Base-by-base conservation (phyloP, 2,329 filamentous ascomycete genomes). In the Berkeleyomyces basicola region DNA sequence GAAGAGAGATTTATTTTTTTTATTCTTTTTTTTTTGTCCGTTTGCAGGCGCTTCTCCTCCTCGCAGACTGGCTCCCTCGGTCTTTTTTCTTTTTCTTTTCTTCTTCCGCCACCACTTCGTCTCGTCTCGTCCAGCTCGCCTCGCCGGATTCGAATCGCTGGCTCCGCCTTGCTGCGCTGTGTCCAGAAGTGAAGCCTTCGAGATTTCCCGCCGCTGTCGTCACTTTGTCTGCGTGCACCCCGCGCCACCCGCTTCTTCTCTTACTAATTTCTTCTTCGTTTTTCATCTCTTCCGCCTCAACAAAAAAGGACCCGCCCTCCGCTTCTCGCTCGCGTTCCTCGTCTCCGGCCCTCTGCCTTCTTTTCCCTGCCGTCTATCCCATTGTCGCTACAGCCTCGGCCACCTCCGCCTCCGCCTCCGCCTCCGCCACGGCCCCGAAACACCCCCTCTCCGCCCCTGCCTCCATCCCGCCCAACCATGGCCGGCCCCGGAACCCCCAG, bases 401-500 rank as follows among this genome's bases (percentile, higher is more conserved):
- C 23, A 2, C 23, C 31, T 58, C 60, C 7, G 49, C 5, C 39
- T 42, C 47, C 23, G 23, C 23, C 31, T 58, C 60, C 7, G 49
- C 5, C 39, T 42, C 47, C 40, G n/a, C n/a, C n/a, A n/a, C n/a
- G 23, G 9, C 60, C n/a, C 53, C 7, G 23, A 23, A 23, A 23
- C 58, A 33, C 23, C 16, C 44, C 3, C 43, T 31, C 7, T 16
- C 11, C 46, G 2, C 36, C n/a, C 33, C 23, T 14, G 16, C 10
- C 43, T n/a, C 23, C 59, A n/a, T 53, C 55, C 14, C 31, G 40
- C 33, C n/a, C 59, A 53, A 61, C 51, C 66, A 83, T 83, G 81
- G 76, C 79, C 69, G 81, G 80, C 68, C 77, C 81, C 69, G 75
- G 76, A 68, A 82, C 81, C 67, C 81, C 81, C 66, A 76, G 77